A percentile compares a stretch with the other conserved stretches of the same genome.
Conservation (phyloP, 177 flowering plant species). For the Vitis hybrid region DNA sequence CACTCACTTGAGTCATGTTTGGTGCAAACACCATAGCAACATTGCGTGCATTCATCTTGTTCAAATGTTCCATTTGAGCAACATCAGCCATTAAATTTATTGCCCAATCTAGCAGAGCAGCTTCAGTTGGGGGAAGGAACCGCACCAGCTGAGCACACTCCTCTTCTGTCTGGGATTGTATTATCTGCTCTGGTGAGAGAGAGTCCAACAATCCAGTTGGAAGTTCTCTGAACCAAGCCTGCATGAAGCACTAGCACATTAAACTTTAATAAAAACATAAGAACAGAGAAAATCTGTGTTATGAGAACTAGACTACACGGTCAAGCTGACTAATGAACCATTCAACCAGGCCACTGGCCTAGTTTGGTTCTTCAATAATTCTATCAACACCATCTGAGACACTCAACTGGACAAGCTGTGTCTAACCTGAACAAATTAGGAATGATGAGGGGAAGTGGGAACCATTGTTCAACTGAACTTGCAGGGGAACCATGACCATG, state of each 20-base stretch:
- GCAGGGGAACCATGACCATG: too few relatives aligned
- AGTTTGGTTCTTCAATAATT: too few relatives aligned
- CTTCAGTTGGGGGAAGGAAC: constrained; percentile 76
- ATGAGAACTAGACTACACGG: background rate
- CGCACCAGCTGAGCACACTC: constrained; percentile 64
- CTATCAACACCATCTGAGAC: too few relatives aligned
- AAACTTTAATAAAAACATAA: background rate
- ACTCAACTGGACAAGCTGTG: too few relatives aligned
- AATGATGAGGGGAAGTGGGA: too few relatives aligned
- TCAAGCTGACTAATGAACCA: too few relatives aligned
- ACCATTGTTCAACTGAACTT: too few relatives aligned
- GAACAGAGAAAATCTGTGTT: background rate
- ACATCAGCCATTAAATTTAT: constrained; percentile 97
- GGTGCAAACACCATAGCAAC: constrained; percentile 95
- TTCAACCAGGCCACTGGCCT: too few relatives aligned
- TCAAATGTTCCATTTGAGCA: constrained; percentile 67
- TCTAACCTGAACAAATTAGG: too few relatives aligned
- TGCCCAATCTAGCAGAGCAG: constrained; percentile 88
- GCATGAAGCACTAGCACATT: constrained; percentile 1
- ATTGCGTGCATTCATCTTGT: constrained; percentile 94
- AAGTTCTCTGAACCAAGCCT: constrained; percentile 98
- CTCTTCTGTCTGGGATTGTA: constrained; percentile 76
- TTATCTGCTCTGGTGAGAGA: constrained; percentile 77
- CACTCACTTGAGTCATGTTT: constrained; percentile 84
- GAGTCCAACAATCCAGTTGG: constrained; percentile 81